Evolutionary conservation across 257 asterid species (phyloP).

Genomic region (Voacanga thouarsii): DNA sequence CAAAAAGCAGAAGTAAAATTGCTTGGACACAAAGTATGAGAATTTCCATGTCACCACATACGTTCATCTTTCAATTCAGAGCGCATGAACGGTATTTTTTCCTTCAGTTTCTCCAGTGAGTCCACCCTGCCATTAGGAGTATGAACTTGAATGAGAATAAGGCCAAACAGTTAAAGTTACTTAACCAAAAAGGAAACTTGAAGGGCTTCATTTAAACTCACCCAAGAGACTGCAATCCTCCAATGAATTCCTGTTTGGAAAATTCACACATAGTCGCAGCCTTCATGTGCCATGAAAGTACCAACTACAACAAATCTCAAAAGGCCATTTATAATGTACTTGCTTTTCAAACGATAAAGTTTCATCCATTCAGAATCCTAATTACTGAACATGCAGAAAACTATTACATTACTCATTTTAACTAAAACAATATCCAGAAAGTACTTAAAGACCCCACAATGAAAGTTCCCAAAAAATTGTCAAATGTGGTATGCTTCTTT

Average conservation of each 20-base stretch:
- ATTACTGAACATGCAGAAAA: background rate
- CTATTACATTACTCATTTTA: background rate
- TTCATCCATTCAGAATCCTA: background rate
- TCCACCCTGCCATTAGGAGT: constrained; percentile 65
- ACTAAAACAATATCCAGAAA: too few relatives aligned
- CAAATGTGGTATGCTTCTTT: background rate
- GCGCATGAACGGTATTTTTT: constrained; percentile 86
- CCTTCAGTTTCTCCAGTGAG: constrained; percentile 86
- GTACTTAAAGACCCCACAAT: background rate
- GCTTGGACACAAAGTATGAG: constrained; percentile 10
- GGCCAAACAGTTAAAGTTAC: constrained; percentile 5
- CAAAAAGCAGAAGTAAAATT: background rate
- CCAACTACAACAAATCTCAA: constrained; percentile 37
- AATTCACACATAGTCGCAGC: constrained; percentile 99
- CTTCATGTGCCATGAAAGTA: constrained; percentile 78
- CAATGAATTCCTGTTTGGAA: constrained; percentile 82
- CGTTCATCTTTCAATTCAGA: constrained; percentile 96
- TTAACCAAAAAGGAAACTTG: constrained; percentile 4
- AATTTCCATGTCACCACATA: constrained; percentile 44
- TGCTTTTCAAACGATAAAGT: background rate
- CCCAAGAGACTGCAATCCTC: constrained; percentile 96
- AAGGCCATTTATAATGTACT: background rate
- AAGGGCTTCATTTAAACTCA: constrained; percentile 31
- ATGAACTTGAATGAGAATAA: constrained; percentile 19
- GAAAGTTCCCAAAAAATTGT: background rate